Base-by-base conservation (phyloP, 2,329 filamentous ascomycete species). In the Colletotrichum gloeosporioides region DNA sequence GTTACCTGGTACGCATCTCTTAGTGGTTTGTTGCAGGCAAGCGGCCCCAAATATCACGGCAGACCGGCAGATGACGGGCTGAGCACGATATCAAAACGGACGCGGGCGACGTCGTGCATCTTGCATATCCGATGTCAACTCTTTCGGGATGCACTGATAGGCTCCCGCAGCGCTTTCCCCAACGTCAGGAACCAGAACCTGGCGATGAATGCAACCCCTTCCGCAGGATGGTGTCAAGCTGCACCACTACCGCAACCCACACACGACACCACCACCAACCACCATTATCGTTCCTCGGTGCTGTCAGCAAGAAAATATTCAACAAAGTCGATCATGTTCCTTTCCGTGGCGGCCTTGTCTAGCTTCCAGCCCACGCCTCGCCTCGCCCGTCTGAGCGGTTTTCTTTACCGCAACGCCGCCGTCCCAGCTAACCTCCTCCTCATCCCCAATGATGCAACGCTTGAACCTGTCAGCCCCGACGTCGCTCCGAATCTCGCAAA, bases 401-500 rank as follows among this genome's bases (percentile, higher is more conserved):
- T 61, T 13, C 63, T 34, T 31, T 49, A 22, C 44, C 18, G 44
- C 44, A 57, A 71, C 36, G 27, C 55, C 69, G 31, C 29, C 63
- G 62, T 66, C 53, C 73, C 36, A 32, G 22, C n/a, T 31, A 25
- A 55, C 22, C 13, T 31, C 57, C 55, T 31, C 29, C 57, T 61
- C 15, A 61, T 29, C 57, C 27, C 27, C 57, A n/a, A 61, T 31
- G 62, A 62, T 67, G 53, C 53, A 31, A 44, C 68, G 32, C 69
- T 57, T 72, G 15, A 36, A 25, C 67, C 55, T 29, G 44, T 63
- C 69, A 75, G 73, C 62, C 70, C 73, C 70, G 73, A 69, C 64
- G 64, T 76, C 73, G 73, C 73, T 73, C 70, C 73, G 57, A 76
- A 76, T 73, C 70, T 76, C 73, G 73, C 73, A 44, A 67, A 69